These are phyloP conservation scores for Arthrobotrys pseudoclavata DNA, from an alignment of 2,329 filamentous ascomycete species.

Conservation along the genomic window DNA sequence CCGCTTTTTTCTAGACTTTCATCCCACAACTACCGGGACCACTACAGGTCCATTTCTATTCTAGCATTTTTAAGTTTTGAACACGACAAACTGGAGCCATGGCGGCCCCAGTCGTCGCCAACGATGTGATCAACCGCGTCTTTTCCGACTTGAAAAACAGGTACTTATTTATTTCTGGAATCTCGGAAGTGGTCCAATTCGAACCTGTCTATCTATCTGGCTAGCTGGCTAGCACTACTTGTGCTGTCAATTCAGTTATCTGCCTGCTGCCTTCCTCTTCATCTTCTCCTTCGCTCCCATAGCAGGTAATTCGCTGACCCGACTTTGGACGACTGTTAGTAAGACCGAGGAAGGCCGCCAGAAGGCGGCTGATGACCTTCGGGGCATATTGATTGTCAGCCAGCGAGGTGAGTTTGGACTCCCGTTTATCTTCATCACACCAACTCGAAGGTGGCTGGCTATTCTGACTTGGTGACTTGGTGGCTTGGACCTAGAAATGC, in stretches of 20 bases:
- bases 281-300: neutral
- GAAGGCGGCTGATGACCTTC: constrained; percentile 67
- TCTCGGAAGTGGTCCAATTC: neutral
- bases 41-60: neutral
- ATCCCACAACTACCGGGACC: neutral
- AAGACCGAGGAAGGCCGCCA: constrained; percentile 68
- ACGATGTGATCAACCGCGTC: constrained; percentile 48
- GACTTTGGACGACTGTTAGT: neutral
- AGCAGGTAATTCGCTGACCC: neutral
- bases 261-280: neutral
- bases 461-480: constrained; percentile 24
- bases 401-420: constrained; percentile 67
- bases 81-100: constrained; percentile 13
- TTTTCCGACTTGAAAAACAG: constrained; percentile 57
- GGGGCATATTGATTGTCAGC: constrained; percentile 67
- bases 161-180: constrained; percentile 28
- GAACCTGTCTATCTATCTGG: neutral
- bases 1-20: neutral
- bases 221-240: neutral
- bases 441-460: no score
- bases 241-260: neutral
- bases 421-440: neutral
- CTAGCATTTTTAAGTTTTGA: neutral
- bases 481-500: constrained; percentile 74
- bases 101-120: constrained; percentile 42